A percentile compares a stretch with the other conserved stretches of the same genome.
phyloP scores from a whole-genome alignment of 352 stramenopile genomes.

The Pythium folliculosum region DNA sequence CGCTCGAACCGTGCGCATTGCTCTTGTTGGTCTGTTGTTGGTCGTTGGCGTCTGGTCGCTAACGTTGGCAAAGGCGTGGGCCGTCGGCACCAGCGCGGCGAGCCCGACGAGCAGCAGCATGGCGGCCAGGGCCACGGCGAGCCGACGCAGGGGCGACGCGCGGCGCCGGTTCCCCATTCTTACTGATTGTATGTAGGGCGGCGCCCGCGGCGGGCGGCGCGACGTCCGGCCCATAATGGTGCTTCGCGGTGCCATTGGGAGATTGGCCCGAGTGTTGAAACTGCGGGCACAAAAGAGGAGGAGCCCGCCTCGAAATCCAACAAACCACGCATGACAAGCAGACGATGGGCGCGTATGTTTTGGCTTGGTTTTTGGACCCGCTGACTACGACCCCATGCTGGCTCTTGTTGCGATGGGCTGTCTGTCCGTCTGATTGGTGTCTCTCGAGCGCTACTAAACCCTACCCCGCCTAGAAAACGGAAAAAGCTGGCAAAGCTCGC shows the following conservation, averaged over 20 bases:
- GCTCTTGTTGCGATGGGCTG: background rate
- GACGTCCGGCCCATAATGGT: background rate
- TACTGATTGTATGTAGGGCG: background rate
- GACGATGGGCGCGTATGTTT: constrained; percentile 7
- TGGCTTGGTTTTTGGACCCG: background rate
- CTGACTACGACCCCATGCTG: constrained; percentile 12
- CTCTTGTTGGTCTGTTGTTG: background rate
- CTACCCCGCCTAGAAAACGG: constrained; percentile 17
- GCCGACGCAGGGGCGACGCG: background rate
- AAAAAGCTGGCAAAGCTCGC: background rate
- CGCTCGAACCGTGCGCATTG: background rate
- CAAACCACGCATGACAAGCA: constrained; percentile 14
- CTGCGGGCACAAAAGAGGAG: background rate
- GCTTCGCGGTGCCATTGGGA: background rate
- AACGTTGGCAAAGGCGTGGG: background rate
- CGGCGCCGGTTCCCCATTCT: background rate
- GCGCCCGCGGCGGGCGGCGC: background rate
- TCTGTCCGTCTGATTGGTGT: background rate
- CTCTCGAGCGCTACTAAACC: background rate
- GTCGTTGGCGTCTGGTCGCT: background rate
- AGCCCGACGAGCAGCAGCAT: background rate
- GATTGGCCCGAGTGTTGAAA: background rate
- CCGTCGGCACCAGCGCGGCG: background rate
- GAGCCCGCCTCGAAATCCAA: constrained; percentile 6
- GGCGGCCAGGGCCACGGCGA: background rate